Evolutionary conservation across 495 filamentous ascomycete genomes (phyloP).

Genomic region (Xylaria bambusicola): DNA sequence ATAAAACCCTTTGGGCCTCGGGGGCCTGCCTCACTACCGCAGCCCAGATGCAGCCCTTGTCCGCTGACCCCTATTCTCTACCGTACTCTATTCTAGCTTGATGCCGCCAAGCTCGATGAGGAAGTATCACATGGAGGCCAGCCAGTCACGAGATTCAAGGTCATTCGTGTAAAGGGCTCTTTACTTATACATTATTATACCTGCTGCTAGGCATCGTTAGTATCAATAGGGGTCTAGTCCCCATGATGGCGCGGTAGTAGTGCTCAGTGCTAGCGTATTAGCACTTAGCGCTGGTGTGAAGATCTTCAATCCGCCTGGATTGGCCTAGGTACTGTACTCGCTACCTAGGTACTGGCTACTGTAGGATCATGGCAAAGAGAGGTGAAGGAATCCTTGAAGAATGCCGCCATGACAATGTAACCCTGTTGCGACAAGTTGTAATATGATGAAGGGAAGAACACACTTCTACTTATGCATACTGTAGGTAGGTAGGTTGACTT

Average conservation of each 20-base stretch:
- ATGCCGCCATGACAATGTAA: no score
- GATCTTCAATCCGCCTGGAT: neutral
- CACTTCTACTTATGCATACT: no score
- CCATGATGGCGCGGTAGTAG: neutral
- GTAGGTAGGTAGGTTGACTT: no score
- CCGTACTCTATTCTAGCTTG: no score
- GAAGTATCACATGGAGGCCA: slow-evolving; percentile 4
- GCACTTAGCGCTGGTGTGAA: neutral
- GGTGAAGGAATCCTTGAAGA: no score
- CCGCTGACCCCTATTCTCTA: slow-evolving; percentile 9
- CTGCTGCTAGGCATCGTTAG: neutral
- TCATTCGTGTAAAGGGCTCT: neutral
- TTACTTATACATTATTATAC: neutral
- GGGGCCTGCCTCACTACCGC: no score
- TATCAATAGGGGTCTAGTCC: neutral
- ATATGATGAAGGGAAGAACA: no score
- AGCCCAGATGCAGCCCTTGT: slow-evolving; percentile 11
- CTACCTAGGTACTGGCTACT: no score
- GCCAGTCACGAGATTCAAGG: slow-evolving; percentile 13
- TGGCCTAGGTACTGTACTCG: neutral
- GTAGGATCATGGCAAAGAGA: no score
- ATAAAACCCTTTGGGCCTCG: neutral
- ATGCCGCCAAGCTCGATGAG: slow-evolving; percentile 8
- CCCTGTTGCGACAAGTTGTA: no score
- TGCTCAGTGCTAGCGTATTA: neutral